A percentile compares a stretch with the other conserved stretches of the same genome.
These are phyloP conservation scores for Mucor racemosus DNA, from an alignment of 371 early-diverging fungal genomes.

Conservation along the genomic window DNA sequence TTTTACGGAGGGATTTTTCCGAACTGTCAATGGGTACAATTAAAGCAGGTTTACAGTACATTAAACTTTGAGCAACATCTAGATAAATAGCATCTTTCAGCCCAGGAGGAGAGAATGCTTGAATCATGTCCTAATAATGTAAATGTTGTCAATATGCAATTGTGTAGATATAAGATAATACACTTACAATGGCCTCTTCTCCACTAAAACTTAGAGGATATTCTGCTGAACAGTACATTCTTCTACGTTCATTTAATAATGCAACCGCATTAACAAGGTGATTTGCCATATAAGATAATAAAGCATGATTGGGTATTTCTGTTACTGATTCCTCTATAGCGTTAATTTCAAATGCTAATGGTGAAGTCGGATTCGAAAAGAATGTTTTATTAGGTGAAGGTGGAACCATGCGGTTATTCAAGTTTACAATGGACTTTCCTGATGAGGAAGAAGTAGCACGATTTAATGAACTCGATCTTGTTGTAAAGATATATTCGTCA, in stretches of 20 bases:
- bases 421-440: constrained; percentile 24
- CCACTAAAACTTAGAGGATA: constrained; percentile 52
- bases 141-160: too few species aligned
- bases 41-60: constrained; percentile 39
- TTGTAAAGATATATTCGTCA: constrained; percentile 34
- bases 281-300: constrained; percentile 40
- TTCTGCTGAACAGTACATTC: constrained; percentile 44
- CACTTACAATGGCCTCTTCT: constrained; percentile 47
- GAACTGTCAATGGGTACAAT: constrained; percentile 45
- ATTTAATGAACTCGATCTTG: constrained; percentile 39
- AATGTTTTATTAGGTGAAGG: constrained; percentile 12
- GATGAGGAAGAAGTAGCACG: constrained; percentile 24
- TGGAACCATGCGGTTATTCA: constrained; percentile 2
- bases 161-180: too few species aligned
- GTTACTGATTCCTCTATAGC: background rate
- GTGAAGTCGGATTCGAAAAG: constrained; percentile 29
- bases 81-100: constrained; percentile 23
- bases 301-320: constrained; percentile 34
- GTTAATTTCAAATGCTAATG: constrained; percentile 19
- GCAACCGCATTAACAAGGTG: constrained; percentile 33
- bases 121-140: constrained; percentile 36
- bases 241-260: constrained; percentile 34
- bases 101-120: constrained; percentile 32
- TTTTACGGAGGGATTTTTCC: constrained; percentile 44
- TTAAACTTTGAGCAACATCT: constrained; percentile 41